Conservation (phyloP, 805 yeast species). For the Spencermartinsiella europaea region DNA sequence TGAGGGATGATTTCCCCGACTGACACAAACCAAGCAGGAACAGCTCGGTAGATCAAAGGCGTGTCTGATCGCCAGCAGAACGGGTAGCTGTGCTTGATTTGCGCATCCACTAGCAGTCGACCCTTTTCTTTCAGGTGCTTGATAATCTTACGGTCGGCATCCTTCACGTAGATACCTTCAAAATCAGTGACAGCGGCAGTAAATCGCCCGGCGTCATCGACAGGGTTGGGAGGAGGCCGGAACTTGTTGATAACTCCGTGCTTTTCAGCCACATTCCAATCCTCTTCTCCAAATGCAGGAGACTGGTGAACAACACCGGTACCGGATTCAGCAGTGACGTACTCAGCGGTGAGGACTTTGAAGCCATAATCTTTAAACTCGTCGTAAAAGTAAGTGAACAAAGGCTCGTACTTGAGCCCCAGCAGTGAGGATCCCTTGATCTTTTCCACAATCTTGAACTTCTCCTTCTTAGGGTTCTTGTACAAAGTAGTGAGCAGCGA, state of each 20-base stretch:
- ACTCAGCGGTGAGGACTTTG: constrained; percentile 74
- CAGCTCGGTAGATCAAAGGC: constrained; percentile 91
- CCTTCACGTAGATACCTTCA: constrained; percentile 85
- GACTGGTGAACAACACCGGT: constrained; percentile 98
- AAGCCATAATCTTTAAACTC: constrained; percentile 69
- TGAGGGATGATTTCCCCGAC: constrained; percentile 82
- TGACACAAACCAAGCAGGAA: constrained; percentile 98
- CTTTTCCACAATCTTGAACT: constrained; percentile 75
- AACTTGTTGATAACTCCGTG: constrained; percentile 71
- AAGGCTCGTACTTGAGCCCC: constrained; percentile 77
- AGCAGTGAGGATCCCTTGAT: constrained; percentile 73
- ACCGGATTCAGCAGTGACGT: constrained; percentile 93
- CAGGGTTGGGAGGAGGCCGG: constrained; percentile 81
- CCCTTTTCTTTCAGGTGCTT: constrained; percentile 77
- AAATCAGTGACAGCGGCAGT: constrained; percentile 69
- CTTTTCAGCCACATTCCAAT: constrained; percentile 75
- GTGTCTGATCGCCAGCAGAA: constrained; percentile 99
- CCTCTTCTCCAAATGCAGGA: constrained; percentile 99
- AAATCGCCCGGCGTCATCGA: constrained; percentile 88
- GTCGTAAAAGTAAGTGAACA: constrained; percentile 75
- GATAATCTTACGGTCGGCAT: constrained; percentile 88
- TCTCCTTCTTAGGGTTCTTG: constrained; percentile 91
- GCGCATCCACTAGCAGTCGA: constrained; percentile 66
- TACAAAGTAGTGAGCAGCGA: constrained; percentile 74
- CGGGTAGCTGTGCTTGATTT: constrained; percentile 93